A percentile compares a stretch with the other conserved stretches of the same genome.
Conservation (phyloP, 2,329 filamentous ascomycete genomes). For the Colletotrichum eleusines region DNA sequence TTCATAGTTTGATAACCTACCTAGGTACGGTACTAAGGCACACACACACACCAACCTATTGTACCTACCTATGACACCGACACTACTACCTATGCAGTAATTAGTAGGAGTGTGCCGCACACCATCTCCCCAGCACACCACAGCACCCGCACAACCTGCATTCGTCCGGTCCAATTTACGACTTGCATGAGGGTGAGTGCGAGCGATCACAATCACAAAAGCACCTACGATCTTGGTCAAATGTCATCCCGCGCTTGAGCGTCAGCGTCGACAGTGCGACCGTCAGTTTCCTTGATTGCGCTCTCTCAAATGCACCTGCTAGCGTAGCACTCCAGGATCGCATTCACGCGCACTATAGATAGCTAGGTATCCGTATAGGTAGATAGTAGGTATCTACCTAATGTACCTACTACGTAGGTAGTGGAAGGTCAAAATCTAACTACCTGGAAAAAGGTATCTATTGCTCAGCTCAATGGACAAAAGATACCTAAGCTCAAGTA, state of each 20-base stretch:
- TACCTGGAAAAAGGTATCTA: too few relatives aligned
- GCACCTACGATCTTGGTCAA: not conserved
- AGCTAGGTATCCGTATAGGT: too few relatives aligned
- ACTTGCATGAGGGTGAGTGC: not conserved
- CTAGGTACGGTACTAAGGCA: too few relatives aligned
- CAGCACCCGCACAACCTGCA: slow-evolving; percentile 3
- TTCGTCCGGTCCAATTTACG: slow-evolving; percentile 24
- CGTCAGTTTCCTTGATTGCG: not conserved
- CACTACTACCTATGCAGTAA: not conserved
- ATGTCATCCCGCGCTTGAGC: not conserved
- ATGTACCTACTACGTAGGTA: too few relatives aligned
- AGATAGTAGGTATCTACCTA: too few relatives aligned
- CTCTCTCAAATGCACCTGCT: not conserved
- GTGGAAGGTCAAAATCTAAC: too few relatives aligned
- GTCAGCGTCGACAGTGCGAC: not conserved
- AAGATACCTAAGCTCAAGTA: slow-evolving; percentile 20
- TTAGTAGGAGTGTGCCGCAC: not conserved
- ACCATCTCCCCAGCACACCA: not conserved
- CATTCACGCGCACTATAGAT: not conserved
- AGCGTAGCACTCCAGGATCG: not conserved
- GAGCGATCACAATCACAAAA: slow-evolving; percentile 7
- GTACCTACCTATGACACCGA: too few relatives aligned
- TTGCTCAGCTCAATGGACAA: too few relatives aligned
- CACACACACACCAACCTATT: too few relatives aligned
- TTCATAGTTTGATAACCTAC: too few relatives aligned